A percentile compares a stretch with the other conserved stretches of the same genome.
Conservation (phyloP, 805 yeast species). For the Nakazawaea molendinolei region DNA sequence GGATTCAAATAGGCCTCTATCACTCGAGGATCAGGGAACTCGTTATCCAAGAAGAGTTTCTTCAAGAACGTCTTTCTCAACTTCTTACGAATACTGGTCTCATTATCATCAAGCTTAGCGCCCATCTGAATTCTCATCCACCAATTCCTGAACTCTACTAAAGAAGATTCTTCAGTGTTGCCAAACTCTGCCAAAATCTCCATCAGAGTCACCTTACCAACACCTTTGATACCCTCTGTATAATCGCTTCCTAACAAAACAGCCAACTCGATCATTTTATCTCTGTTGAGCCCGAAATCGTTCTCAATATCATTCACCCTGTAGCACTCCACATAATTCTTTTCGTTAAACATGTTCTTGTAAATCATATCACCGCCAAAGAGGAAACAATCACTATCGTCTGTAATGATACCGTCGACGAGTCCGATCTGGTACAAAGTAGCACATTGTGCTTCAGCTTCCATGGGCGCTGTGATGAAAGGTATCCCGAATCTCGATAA, state of each 20-base stretch:
- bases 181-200: conserved; percentile 86
- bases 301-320: conserved; percentile 47
- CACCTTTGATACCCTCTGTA: conserved; percentile 85
- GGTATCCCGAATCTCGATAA: conserved; percentile 89
- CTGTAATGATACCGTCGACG: conserved; percentile 94
- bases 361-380: conserved; percentile 85
- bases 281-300: conserved; percentile 59
- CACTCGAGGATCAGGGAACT: conserved; percentile 68
- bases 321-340: conserved; percentile 86
- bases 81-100: conserved; percentile 46
- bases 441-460: conserved; percentile 98
- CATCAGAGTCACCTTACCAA: conserved; percentile 91
- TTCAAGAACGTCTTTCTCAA: conserved; percentile 52
- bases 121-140: conserved; percentile 41
- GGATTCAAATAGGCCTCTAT: conserved; percentile 72
- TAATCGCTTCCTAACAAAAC: conserved; percentile 88
- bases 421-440: conserved; percentile 58
- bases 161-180: conserved; percentile 20
- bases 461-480: conserved; percentile 94
- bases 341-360: conserved; percentile 91
- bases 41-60: conserved; percentile 47
- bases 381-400: conserved; percentile 92
- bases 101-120: conserved; percentile 30
- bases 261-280: conserved; percentile 72
- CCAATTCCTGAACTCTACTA: conserved; percentile 46